Base-by-base conservation (phyloP, 2,329 filamentous ascomycete species). In the Colletotrichum sp. region DNA sequence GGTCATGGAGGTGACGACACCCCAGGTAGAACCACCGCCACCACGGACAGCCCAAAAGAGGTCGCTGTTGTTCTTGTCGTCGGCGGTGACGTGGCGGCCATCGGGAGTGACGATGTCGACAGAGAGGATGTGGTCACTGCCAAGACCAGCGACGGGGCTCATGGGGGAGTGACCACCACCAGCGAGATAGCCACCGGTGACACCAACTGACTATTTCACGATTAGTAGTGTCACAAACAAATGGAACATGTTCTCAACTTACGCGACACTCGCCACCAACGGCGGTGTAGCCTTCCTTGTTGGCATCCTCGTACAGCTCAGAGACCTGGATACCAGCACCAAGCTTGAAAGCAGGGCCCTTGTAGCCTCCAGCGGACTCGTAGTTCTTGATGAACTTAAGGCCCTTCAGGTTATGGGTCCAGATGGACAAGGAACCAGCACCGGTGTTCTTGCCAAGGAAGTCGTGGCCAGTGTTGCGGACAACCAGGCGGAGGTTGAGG, bases 391-490 rank as follows among this genome's bases (percentile, higher is more conserved):
- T 67, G 30, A 80, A 69, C 65, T 82, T 60, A 34, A 82, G 81
- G 26, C 84, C 79, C 67, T 89, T 89, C 6, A 90, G 79, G 72
- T 88, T 78, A 69, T 88, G 87, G 6, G 85, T 88, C 88, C 89
- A 90, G 15, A 90, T 73, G 1, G 83, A 83, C 3, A 90, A 78
- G 1, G 86, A 85, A 15, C 89, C 89, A 1, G 87, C 85, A 13
- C 90, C 91, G 1, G 89, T 90, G 0, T 87, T 89, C 71, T 88
- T 89, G 30, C 89, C 90, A 44, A 85, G 82, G 78, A 88, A 90
- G 78, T 90, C 88, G 78, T 91, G 90, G 32, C 88, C 89, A 0
- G 89, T 91, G 82, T 90, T 89, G 74, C 85, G 86, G 68, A 91
- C 83, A 57, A 90, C 86, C n/a, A 90, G 81, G 4, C 89, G 88